phyloP scores from a whole-genome alignment of 352 stramenopile species.

The Pelagophyceae sp. region DNA sequence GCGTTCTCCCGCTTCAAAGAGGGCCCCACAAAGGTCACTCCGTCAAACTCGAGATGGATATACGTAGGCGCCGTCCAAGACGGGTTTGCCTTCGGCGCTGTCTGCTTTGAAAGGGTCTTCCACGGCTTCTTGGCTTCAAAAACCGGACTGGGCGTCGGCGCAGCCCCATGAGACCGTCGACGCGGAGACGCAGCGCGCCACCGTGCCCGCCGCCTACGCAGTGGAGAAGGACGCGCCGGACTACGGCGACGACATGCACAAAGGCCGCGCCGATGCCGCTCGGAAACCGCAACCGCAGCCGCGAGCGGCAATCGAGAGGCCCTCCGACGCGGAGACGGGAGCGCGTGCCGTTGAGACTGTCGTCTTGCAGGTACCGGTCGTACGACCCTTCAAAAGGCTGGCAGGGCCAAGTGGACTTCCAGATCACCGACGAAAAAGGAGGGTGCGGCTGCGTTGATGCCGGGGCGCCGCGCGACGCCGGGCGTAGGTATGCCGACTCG shows the following conservation, averaged over 20 bases:
- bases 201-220: not conserved
- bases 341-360: no score
- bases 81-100: not conserved
- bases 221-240: not conserved
- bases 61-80: not conserved
- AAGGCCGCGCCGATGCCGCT: no score
- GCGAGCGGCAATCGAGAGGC: no score
- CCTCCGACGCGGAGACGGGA: no score
- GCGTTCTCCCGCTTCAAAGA: no score
- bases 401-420: not conserved
- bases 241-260: slow-evolving; percentile 17
- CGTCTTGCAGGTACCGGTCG: no score
- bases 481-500: no score
- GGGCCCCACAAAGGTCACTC: no score
- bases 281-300: no score
- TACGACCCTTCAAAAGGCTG: slow-evolving; percentile 16
- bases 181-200: not conserved
- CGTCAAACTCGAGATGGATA: no score
- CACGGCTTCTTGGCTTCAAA: not conserved
- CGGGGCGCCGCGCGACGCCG: no score
- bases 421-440: not conserved
- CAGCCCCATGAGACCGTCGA: not conserved
- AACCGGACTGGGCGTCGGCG: slow-evolving; percentile 1
- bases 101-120: not conserved
- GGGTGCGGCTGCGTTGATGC: not conserved